A percentile compares a stretch with the other conserved stretches of the same genome.
These are phyloP conservation scores for Caloboletus inedulis DNA, from an alignment of 1,284 basidiomycete genomes.

Conservation along the genomic window DNA sequence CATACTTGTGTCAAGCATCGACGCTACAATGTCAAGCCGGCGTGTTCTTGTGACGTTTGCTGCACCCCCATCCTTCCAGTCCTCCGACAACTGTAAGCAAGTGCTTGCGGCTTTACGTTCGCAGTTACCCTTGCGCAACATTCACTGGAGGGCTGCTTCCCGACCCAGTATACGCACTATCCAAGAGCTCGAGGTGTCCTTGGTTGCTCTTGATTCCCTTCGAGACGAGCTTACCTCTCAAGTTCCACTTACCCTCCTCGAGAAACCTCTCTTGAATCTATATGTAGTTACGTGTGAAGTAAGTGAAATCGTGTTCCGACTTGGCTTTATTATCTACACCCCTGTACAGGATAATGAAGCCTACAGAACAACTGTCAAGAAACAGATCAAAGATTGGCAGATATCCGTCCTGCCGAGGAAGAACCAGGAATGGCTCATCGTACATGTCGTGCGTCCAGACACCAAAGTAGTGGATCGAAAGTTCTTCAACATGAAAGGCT, in stretches of 20 bases:
- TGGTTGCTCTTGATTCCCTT: conserved; percentile 69
- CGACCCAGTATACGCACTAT: conserved; percentile 78
- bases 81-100: conserved; percentile 69
- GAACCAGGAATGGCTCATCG: conserved; percentile 86
- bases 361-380: conserved; percentile 76
- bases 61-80: conserved; percentile 57
- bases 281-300: conserved; percentile 90
- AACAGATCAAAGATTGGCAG: conserved; percentile 92
- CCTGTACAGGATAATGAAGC: conserved; percentile 72
- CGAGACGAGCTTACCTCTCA: conserved; percentile 74
- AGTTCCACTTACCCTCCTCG: conserved; percentile 75
- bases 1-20: background rate
- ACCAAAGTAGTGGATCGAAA: conserved; percentile 55
- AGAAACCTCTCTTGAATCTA: conserved; percentile 81
- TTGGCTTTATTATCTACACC: background rate
- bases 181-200: conserved; percentile 76
- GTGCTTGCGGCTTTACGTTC: conserved; percentile 61
- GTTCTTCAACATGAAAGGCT: conserved; percentile 79
- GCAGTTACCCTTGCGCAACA: conserved; percentile 82
- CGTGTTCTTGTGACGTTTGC: conserved; percentile 64
- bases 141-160: conserved; percentile 83
- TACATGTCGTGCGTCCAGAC: conserved; percentile 78
- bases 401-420: conserved; percentile 62
- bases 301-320: conserved; percentile 17
- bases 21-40: conserved; percentile 30